Percentiles rank a stretch among this genome's conserved stretches.
Conservation (phyloP, 73 alveolate species). For the Uronychia setigera region DNA sequence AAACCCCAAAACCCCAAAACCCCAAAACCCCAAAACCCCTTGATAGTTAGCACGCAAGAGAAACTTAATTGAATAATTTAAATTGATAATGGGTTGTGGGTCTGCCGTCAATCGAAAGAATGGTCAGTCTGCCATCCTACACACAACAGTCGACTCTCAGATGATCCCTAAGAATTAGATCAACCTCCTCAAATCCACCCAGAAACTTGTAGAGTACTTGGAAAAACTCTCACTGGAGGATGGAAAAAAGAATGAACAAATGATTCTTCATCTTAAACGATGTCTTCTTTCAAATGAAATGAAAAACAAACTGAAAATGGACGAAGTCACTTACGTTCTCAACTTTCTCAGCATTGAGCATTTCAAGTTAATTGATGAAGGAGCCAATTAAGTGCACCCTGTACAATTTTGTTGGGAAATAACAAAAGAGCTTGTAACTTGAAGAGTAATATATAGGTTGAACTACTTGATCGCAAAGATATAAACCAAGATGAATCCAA, state of each 20-base stretch:
- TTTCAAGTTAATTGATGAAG: background rate
- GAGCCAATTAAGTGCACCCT: background rate
- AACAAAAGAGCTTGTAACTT: conserved; percentile 19
- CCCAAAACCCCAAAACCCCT: conserved; percentile 29
- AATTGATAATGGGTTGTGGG: conserved; percentile 60
- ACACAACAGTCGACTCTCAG: too few species aligned
- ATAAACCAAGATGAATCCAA: conserved; percentile 23
- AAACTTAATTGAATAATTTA: background rate
- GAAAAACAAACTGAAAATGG: conserved; percentile 4
- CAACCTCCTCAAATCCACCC: conserved; percentile 39
- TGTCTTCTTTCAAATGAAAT: conserved; percentile 1
- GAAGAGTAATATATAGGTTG: background rate
- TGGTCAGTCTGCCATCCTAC: too few species aligned
- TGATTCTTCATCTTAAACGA: background rate
- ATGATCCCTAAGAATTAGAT: too few species aligned
- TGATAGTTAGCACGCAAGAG: background rate
- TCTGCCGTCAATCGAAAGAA: conserved; percentile 37
- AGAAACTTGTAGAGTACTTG: conserved; percentile 24
- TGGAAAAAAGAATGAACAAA: conserved; percentile 7
- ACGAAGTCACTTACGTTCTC: conserved; percentile 21
- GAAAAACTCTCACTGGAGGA: conserved; percentile 33
- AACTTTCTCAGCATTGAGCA: conserved; percentile 7
- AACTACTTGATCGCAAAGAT: background rate
- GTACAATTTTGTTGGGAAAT: conserved; percentile 32
- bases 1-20: conserved; percentile 25